Conservation (phyloP, 1,139 yeast genomes). For the Hansenula lynferdii region DNA sequence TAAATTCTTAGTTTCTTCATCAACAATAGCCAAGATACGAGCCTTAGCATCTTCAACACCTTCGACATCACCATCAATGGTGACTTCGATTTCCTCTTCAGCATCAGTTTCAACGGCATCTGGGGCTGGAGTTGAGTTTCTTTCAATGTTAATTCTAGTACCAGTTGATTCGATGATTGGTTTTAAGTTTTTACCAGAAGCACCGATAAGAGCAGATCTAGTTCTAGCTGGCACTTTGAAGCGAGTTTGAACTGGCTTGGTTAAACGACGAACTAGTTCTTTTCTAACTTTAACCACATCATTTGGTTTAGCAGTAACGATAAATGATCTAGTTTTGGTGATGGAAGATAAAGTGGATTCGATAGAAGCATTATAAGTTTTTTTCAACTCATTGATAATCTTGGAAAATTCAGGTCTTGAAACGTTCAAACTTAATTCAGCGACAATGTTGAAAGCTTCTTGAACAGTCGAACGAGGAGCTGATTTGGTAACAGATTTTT, state of each 20-base stretch:
- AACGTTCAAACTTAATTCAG: constrained; percentile 60
- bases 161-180: constrained; percentile 71
- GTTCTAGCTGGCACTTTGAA: constrained; percentile 74
- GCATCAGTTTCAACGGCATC: constrained; percentile 41
- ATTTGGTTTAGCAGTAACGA: constrained; percentile 72
- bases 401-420: constrained; percentile 62
- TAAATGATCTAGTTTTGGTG: constrained; percentile 78
- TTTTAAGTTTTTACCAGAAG: constrained; percentile 78
- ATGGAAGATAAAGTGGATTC: constrained; percentile 81
- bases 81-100: constrained; percentile 53
- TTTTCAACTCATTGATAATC: constrained; percentile 57
- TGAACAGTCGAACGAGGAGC: constrained; percentile 34
- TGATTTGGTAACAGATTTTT: constrained; percentile 23
- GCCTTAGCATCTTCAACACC: constrained; percentile 73
- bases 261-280: constrained; percentile 69
- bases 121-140: constrained; percentile 23
- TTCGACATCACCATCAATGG: constrained; percentile 81
- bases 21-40: constrained; percentile 68
- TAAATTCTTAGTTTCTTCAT: constrained; percentile 63
- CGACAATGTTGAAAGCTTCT: constrained; percentile 69
- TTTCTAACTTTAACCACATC: constrained; percentile 71
- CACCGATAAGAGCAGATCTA: constrained; percentile 82
- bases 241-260: constrained; percentile 62
- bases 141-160: constrained; percentile 66
- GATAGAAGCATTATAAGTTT: constrained; percentile 59